Evolutionary conservation across 208 protist species (phyloP).

Genomic region (Trypanosoma mega): DNA sequence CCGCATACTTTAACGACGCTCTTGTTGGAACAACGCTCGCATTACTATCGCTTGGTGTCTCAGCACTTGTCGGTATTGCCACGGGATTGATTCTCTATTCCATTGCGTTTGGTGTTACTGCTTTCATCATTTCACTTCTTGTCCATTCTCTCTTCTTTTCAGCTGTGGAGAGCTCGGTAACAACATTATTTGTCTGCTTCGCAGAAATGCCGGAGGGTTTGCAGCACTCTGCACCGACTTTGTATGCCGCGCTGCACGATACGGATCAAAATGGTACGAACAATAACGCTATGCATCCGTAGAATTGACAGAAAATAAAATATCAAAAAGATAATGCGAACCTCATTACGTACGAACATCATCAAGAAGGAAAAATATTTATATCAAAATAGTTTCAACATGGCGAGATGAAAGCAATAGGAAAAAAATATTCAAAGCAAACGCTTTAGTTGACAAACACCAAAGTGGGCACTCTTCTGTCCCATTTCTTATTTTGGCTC

Average conservation of each 20-base stretch:
- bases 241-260: conserved; percentile 62
- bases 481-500: no score
- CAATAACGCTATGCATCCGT: conserved; percentile 47
- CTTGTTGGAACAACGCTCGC: conserved; percentile 66
- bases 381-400: no score
- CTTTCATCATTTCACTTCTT: conserved; percentile 47
- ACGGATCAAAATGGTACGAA: conserved; percentile 54
- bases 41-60: conserved; percentile 52
- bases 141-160: conserved; percentile 68
- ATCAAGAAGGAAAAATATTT: conserved; percentile 10
- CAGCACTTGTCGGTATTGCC: conserved; percentile 51
- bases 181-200: conserved; percentile 90
- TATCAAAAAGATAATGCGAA: not conserved
- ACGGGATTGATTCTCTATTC: conserved; percentile 35
- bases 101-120: conserved; percentile 38
- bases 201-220: conserved; percentile 82
- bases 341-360: not conserved
- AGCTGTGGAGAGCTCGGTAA: conserved; percentile 69
- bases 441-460: no score
- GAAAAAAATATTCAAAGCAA: no score
- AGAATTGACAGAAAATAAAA: not conserved
- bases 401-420: no score
- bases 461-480: no score
- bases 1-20: conserved; percentile 89
- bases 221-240: conserved; percentile 50